Percentiles rank a stretch among this genome's conserved stretches.
Conservation (phyloP, 192 early-diverging fungal species). For the Coemansia sp. region DNA sequence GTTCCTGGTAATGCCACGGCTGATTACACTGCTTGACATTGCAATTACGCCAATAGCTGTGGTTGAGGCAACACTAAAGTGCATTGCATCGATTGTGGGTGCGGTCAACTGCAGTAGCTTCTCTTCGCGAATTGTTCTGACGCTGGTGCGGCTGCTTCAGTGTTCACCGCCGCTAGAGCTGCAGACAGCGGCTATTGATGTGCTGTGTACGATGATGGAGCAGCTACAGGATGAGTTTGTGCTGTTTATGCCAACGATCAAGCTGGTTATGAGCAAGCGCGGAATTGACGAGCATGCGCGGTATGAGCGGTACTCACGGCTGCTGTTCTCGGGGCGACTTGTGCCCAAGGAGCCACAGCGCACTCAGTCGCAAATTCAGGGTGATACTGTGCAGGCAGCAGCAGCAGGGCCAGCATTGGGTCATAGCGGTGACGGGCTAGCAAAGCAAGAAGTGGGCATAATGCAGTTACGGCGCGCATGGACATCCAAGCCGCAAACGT, state of each 20-base stretch:
- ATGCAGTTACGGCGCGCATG: constrained; percentile 80
- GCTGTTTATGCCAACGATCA: constrained; percentile 86
- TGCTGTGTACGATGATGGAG: constrained; percentile 77
- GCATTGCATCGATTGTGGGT: constrained; percentile 71
- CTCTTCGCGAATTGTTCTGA: constrained; percentile 89
- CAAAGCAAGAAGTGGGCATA: constrained; percentile 29
- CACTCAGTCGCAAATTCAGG: neutral
- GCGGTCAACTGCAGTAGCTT: constrained; percentile 85
- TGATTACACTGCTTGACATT: constrained; percentile 79
- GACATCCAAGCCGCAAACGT: constrained; percentile 56
- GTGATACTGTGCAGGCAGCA: neutral
- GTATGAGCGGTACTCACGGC: constrained; percentile 77
- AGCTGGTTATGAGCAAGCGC: constrained; percentile 71
- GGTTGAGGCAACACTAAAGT: constrained; percentile 69
- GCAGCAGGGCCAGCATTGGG: neutral
- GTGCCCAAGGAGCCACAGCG: constrained; percentile 25
- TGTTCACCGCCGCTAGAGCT: constrained; percentile 53
- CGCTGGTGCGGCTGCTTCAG: constrained; percentile 76
- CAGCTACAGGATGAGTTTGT: constrained; percentile 86
- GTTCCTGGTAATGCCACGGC: constrained; percentile 84
- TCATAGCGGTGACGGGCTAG: constrained; percentile 1
- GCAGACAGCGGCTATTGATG: constrained; percentile 72
- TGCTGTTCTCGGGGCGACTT: constrained; percentile 76
- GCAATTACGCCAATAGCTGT: constrained; percentile 61
- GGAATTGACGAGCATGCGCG: constrained; percentile 64